phyloP scores from a whole-genome alignment of 441 rosid species.

The Arabidopsis hybrid region DNA sequence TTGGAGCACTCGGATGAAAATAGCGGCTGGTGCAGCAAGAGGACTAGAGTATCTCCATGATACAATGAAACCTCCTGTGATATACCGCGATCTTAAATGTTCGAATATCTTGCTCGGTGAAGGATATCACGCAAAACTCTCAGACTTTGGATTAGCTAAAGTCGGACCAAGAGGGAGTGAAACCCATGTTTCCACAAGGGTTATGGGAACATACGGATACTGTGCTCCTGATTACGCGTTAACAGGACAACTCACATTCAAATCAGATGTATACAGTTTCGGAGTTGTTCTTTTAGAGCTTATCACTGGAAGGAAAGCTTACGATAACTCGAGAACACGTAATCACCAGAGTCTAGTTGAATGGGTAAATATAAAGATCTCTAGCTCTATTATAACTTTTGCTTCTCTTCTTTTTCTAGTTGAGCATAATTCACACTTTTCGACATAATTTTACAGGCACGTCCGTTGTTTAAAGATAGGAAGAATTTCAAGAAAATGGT shows the following conservation, averaged over 20 bases:
- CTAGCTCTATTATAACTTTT: background rate
- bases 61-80: conserved; percentile 63
- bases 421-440: conserved; percentile 19
- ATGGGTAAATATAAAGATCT: conserved; percentile 58
- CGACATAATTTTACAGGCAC: conserved; percentile 51
- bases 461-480: conserved; percentile 68
- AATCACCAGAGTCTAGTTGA: conserved; percentile 60
- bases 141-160: conserved; percentile 81
- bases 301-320: conserved; percentile 70
- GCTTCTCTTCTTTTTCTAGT: background rate
- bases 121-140: conserved; percentile 61
- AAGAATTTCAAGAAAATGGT: conserved; percentile 58
- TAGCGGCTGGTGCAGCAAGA: conserved; percentile 71
- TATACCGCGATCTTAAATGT: conserved; percentile 72
- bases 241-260: conserved; percentile 72
- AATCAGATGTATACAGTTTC: conserved; percentile 73
- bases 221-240: conserved; percentile 82
- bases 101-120: conserved; percentile 66
- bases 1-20: conserved; percentile 64
- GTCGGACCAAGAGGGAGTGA: conserved; percentile 69
- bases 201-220: conserved; percentile 80
- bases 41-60: conserved; percentile 72
- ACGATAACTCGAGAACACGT: conserved; percentile 49
- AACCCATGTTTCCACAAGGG: conserved; percentile 77
- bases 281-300: conserved; percentile 75